Evolutionary conservation across 2,329 filamentous ascomycete genomes (phyloP).

Genomic region (Hypomyces rosellus): DNA sequence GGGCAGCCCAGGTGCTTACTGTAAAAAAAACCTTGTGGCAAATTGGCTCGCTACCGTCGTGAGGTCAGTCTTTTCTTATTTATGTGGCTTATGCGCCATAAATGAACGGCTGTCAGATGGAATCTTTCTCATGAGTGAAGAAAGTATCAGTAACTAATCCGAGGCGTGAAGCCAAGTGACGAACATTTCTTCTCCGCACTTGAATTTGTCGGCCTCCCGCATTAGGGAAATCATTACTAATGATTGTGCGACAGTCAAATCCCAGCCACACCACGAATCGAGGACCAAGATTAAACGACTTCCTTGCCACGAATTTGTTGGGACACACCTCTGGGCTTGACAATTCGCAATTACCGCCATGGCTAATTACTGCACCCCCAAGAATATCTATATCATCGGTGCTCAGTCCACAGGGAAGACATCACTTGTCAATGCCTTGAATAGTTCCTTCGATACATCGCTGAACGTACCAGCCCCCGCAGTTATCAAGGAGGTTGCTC

Average conservation of each 20-base stretch:
- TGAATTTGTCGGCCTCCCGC: not conserved
- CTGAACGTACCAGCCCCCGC: conserved; percentile 12
- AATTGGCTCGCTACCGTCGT: too few species aligned
- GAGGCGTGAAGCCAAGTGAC: too few species aligned
- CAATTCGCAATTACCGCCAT: not conserved
- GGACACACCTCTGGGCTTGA: too few species aligned
- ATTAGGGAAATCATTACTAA: not conserved
- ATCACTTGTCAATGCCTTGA: conserved; percentile 32
- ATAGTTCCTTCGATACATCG: conserved; percentile 15
- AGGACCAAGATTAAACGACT: not conserved
- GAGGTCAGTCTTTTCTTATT: too few species aligned
- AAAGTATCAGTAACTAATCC: not conserved
- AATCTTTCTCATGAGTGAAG: not conserved
- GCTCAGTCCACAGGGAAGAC: conserved; percentile 41
- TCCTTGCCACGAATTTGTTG: too few species aligned
- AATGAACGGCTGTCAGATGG: too few species aligned
- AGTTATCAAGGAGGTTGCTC: conserved; percentile 33
- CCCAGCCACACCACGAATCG: not conserved
- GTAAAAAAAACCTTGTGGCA: too few species aligned
- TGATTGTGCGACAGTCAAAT: not conserved
- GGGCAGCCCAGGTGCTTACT: too few species aligned
- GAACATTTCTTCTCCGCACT: not conserved
- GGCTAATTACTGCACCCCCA: not conserved
- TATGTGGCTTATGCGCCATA: too few species aligned
- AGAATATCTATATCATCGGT: conserved; percentile 35